Percentiles rank a stretch among this genome's conserved stretches.
phyloP scores from a whole-genome alignment of 2,329 filamentous ascomycete species.

The Dothistroma septosporum region DNA sequence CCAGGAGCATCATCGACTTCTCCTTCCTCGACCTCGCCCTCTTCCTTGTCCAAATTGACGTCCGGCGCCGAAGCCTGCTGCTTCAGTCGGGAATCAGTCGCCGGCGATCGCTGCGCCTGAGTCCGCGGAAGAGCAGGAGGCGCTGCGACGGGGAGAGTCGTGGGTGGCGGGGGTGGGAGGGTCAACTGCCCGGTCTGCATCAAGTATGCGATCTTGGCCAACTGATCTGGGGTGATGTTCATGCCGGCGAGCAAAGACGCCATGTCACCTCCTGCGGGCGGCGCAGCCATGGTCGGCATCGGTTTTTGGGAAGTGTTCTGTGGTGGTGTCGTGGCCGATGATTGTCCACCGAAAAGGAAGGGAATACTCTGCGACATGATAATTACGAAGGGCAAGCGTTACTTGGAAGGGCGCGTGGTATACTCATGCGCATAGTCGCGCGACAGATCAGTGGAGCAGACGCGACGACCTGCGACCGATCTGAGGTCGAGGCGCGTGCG shows the following conservation, averaged over 20 bases:
- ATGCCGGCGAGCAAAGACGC: constrained; percentile 11
- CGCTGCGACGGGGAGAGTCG: constrained; percentile 1
- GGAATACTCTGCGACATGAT: constrained; percentile 24
- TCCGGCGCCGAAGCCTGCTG: constrained; percentile 5
- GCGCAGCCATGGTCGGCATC: constrained; percentile 11
- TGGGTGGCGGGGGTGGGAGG: constrained; percentile 18
- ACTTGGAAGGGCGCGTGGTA: not conserved
- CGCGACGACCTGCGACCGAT: not conserved
- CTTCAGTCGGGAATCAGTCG: not conserved
- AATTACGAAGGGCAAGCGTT: constrained; percentile 3
- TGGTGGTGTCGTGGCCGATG: constrained; percentile 6
- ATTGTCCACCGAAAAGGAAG: constrained; percentile 16
- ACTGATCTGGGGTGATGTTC: constrained; percentile 29
- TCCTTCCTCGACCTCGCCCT: constrained; percentile 74
- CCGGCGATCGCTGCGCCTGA: not conserved
- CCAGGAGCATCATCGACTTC: constrained; percentile 41
- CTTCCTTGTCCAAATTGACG: constrained; percentile 54
- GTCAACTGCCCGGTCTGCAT: constrained; percentile 28
- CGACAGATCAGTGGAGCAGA: not conserved
- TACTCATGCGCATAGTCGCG: not conserved
- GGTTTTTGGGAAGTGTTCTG: constrained; percentile 10
- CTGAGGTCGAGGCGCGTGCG: not conserved
- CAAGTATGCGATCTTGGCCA: constrained; percentile 24
- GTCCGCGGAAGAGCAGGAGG: not conserved
- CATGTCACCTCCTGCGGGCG: constrained; percentile 3